Evolutionary conservation across 169 alveolate genomes (phyloP).

Genomic region (Plasmodium gonderi): DNA sequence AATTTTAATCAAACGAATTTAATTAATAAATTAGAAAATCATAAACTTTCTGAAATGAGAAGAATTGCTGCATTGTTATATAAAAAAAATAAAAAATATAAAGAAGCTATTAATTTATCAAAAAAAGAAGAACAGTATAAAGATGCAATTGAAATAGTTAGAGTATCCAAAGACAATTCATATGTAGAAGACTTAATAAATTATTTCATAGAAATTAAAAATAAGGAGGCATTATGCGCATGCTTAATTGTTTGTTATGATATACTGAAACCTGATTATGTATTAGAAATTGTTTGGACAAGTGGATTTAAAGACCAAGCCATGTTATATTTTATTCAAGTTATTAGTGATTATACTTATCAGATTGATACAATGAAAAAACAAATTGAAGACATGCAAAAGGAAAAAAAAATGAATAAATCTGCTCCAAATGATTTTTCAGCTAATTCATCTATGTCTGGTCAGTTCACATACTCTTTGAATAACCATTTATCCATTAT

Average conservation of each 20-base stretch:
- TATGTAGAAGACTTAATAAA: constrained; percentile 93
- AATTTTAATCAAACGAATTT: constrained; percentile 96
- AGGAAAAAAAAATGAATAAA: constrained; percentile 88
- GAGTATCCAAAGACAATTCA: constrained; percentile 82
- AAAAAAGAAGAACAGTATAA: constrained; percentile 86
- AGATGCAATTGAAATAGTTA: constrained; percentile 81
- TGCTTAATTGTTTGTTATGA: constrained; percentile 97
- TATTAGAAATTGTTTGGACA: constrained; percentile 99
- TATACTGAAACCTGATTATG: constrained; percentile 96
- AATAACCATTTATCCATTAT: constrained; percentile 63
- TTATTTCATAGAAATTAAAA: constrained; percentile 91
- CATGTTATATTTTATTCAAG: constrained; percentile 97
- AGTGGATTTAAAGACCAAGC: constrained; percentile 94
- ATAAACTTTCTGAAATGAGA: constrained; percentile 97
- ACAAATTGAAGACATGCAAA: constrained; percentile 84
- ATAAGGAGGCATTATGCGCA: constrained; percentile 96
- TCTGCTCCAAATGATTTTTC: constrained; percentile 86
- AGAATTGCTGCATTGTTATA: constrained; percentile 95
- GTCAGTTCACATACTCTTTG: constrained; percentile 52
- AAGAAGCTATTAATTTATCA: constrained; percentile 92
- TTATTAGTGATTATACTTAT: constrained; percentile 84
- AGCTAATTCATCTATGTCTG: constrained; percentile 71
- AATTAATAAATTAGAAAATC: constrained; percentile 94
- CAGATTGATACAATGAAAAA: constrained; percentile 87
- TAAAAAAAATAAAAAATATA: constrained; percentile 92